Evolutionary conservation across 805 yeast genomes (phyloP), one percentile per base, ranked within the genome.

Genomic region (Barnettozyma siamensis): DNA sequence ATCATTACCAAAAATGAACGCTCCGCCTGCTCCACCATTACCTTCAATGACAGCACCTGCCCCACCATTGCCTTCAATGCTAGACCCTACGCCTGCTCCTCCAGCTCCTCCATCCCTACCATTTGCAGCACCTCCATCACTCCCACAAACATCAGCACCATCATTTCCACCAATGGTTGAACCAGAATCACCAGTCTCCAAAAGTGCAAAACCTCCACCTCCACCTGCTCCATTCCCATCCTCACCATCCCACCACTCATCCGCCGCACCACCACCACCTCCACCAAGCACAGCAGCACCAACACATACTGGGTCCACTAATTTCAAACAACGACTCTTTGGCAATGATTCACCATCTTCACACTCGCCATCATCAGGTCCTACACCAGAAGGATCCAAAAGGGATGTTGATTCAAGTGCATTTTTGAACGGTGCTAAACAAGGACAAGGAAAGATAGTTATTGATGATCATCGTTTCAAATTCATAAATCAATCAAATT

Each of bases 401-500:
- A 44, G 41, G 12, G 46, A 51, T 10, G 54, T 57, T 32, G 59
- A 53, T n/a, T 54, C 66, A 1, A 45, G 52, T 3, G 30, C 49
- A 1, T 56, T 53, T 33, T 47, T 53, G 55, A 60, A 50, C 48
- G 49, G 36, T 37, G 70, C 43, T 63, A 41, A 40, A 12, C 48
- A 42, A 13, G 38, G 38, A 12, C 19, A 44, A 4, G 35, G 42
- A 62, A 72, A 35, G 67, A 72, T 41, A 62, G 80, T 45, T 66
- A 88, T 49, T 40, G 59, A 56, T 18, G 61, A 57, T 32, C 45
- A 52, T 7, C 48, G 53, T 28, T 57, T 51, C 35, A 47, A 39
- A 18, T 57, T 57, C 34, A 57, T 67, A 4, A 85, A 85, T 58
- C 71, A 74, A 15, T 62, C 65, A 33, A 83, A 87, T 19, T 67